phyloP scores from a whole-genome alignment of 176 grass and related monocot genomes.

The Raddia guianensis region DNA sequence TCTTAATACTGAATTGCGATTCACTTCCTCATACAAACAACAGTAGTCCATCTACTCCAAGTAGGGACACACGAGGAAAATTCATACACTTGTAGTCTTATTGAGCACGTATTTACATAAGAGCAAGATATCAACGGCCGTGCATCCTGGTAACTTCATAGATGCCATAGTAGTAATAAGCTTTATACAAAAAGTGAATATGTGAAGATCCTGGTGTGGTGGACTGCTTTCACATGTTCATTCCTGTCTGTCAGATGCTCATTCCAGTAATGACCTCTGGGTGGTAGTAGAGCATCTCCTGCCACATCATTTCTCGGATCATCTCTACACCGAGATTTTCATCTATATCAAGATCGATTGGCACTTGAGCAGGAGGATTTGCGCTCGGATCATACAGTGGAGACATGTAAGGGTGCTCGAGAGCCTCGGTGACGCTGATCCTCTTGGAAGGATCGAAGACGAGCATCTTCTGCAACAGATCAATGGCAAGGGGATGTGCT shows the following conservation, averaged over 20 bases:
- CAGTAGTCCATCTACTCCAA: slow-evolving; percentile 37
- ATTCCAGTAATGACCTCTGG: slow-evolving; percentile 37
- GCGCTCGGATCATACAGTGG: slow-evolving; percentile 52
- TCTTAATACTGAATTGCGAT: slow-evolving; percentile 31
- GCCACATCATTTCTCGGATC: slow-evolving; percentile 67
- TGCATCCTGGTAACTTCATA: slow-evolving; percentile 28
- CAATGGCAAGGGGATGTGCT: slow-evolving; percentile 59
- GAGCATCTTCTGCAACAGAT: slow-evolving; percentile 65
- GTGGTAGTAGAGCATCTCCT: slow-evolving; percentile 64
- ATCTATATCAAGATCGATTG: slow-evolving; percentile 56
- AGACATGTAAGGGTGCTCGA: slow-evolving; percentile 63
- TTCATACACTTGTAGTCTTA: slow-evolving; percentile 27
- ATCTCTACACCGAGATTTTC: slow-evolving; percentile 57
- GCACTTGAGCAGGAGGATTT: slow-evolving; percentile 61
- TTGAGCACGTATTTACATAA: slow-evolving; percentile 48
- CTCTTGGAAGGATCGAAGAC: slow-evolving; percentile 61
- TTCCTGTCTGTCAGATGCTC: slow-evolving; percentile 47
- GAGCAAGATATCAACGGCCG: slow-evolving; percentile 20
- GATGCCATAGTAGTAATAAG: neutral
- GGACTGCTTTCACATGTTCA: slow-evolving; percentile 37
- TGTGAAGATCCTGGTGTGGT: slow-evolving; percentile 26
- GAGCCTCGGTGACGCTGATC: slow-evolving; percentile 55
- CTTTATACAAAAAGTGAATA: slow-evolving; percentile 42
- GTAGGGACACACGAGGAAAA: neutral
- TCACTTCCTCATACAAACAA: slow-evolving; percentile 47